phyloP scores from a whole-genome alignment of 2,329 filamentous ascomycete genomes.

The Penicillium sp. region DNA sequence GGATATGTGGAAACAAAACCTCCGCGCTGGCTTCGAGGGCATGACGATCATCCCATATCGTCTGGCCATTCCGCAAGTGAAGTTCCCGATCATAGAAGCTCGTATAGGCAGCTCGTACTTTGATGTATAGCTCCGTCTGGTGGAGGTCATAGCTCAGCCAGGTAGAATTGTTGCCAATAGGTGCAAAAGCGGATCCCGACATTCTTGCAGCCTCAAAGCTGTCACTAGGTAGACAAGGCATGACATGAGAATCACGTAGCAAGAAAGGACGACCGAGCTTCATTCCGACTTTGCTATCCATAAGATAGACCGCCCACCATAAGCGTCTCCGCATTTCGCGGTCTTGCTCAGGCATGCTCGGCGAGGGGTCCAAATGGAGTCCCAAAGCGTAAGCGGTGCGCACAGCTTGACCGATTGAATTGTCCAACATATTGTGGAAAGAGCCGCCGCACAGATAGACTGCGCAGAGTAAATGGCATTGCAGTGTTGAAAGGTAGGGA shows the following conservation, averaged over 20 bases:
- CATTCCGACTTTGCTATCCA: constrained; percentile 46
- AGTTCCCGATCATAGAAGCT: constrained; percentile 26
- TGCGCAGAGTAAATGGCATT: constrained; percentile 49
- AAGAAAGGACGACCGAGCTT: constrained; percentile 30
- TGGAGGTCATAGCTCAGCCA: constrained; percentile 23
- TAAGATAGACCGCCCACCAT: constrained; percentile 54
- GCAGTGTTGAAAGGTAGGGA: constrained; percentile 50
- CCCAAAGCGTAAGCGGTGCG: constrained; percentile 51
- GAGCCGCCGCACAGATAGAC: constrained; percentile 52
- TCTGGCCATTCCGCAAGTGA: constrained; percentile 12
- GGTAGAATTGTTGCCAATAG: constrained; percentile 21
- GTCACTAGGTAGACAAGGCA: constrained; percentile 29
- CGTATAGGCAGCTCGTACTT: constrained; percentile 12
- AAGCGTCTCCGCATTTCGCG: constrained; percentile 51
- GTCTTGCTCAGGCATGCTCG: constrained; percentile 32
- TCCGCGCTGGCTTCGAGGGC: constrained; percentile 35
- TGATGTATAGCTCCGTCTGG: constrained; percentile 17
- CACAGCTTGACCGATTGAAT: constrained; percentile 42
- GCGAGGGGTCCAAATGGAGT: constrained; percentile 49
- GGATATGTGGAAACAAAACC: constrained; percentile 29
- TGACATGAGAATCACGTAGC: constrained; percentile 34
- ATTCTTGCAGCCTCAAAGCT: constrained; percentile 10
- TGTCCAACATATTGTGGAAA: constrained; percentile 52
- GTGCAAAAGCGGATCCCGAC: constrained; percentile 19
- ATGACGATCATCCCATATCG: constrained; percentile 33